phyloP scores from a whole-genome alignment of 306 rosid genomes.

The Pterocarpus macrocarpus region DNA sequence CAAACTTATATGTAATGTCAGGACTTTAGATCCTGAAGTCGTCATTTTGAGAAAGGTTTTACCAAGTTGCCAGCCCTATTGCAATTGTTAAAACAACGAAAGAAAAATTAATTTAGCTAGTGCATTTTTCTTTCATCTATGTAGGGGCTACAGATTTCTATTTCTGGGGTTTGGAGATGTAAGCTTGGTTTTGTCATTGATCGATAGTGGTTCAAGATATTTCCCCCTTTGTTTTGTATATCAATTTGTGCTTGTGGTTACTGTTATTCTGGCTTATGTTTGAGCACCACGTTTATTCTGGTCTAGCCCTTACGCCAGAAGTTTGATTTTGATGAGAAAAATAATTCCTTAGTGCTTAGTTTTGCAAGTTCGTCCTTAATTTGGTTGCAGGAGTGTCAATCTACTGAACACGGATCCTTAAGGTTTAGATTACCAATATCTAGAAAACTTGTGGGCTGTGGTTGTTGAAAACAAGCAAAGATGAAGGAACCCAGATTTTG shows the following conservation, averaged over 20 bases:
- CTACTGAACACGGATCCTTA: not conserved
- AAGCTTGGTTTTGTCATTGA: too few species aligned
- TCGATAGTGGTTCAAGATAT: not conserved
- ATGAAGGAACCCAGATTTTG: conserved; percentile 1
- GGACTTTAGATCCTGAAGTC: not conserved
- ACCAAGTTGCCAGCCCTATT: not conserved
- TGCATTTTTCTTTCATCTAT: not conserved
- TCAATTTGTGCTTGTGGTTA: not conserved
- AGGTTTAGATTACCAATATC: not conserved
- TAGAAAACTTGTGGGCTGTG: conserved; percentile 1
- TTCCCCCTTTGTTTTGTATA: not conserved
- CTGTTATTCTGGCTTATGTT: not conserved
- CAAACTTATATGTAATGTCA: not conserved
- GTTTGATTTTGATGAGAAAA: conserved; percentile 1
- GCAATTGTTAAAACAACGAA: not conserved
- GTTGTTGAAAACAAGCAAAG: conserved; percentile 7
- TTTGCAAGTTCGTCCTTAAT: not conserved
- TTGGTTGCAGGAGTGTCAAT: not conserved
- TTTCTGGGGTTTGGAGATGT: too few species aligned
- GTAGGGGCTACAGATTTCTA: too few species aligned
- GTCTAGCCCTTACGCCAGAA: not conserved
- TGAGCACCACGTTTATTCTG: not conserved
- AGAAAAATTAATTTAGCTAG: not conserved
- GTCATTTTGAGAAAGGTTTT: not conserved
- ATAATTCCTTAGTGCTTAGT: not conserved